A percentile compares a stretch with the other conserved stretches of the same genome.
phyloP scores from a whole-genome alignment of 768 basidiomycete species.

The Suillus paluster region DNA sequence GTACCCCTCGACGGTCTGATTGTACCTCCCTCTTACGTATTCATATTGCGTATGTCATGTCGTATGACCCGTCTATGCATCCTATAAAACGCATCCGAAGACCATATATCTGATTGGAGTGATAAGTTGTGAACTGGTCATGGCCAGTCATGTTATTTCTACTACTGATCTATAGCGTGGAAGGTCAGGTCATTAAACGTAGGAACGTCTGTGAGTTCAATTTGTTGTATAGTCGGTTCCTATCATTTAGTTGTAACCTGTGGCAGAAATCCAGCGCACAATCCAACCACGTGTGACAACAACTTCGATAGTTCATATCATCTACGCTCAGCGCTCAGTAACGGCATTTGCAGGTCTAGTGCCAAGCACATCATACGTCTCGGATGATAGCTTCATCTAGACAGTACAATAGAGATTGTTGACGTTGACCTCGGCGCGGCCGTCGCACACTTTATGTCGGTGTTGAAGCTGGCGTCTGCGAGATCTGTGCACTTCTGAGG shows the following conservation, averaged over 20 bases:
- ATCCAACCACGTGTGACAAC: neutral
- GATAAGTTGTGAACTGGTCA: neutral
- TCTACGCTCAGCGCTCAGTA: constrained; percentile 19
- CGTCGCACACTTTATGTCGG: constrained; percentile 11
- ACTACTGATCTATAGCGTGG: neutral
- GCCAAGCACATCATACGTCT: constrained; percentile 22
- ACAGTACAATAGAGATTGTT: constrained; percentile 18
- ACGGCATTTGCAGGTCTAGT: constrained; percentile 8
- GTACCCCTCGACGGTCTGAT: constrained; percentile 85
- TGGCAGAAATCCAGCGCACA: too few species aligned
- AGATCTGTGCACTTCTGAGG: constrained; percentile 21
- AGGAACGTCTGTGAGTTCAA: too few species aligned
- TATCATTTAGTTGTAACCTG: neutral
- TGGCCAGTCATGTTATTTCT: too few species aligned
- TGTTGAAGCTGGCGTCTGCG: constrained; percentile 19
- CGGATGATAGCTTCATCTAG: neutral
- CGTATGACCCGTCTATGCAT: constrained; percentile 27
- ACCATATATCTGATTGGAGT: constrained; percentile 1
- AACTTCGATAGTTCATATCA: neutral
- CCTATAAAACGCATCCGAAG: constrained; percentile 7
- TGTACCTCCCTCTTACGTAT: constrained; percentile 23
- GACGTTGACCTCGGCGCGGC: constrained; percentile 34
- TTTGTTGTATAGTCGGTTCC: neutral
- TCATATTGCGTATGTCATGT: constrained; percentile 23
- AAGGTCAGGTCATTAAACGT: neutral